Evolutionary conservation across 31 red algal species (phyloP), one percentile per base, ranked within the genome.

Genomic region (Pterothamnion heteromorphum): DNA sequence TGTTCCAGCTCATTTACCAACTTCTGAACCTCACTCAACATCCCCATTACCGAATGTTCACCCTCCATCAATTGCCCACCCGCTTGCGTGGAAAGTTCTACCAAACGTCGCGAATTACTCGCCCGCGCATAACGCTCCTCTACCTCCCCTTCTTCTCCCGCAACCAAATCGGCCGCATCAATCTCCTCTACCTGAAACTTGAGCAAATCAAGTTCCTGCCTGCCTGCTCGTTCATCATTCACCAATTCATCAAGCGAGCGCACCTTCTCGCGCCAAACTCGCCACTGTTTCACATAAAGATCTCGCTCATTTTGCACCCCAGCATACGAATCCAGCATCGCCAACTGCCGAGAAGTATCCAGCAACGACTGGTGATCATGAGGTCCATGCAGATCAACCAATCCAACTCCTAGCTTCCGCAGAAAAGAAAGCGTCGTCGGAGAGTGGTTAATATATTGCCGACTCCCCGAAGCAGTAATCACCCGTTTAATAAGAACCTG

Each of bases 151-250:
- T 89, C 85, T 20, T 89, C 85, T 26, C 20, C 39, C 31, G 31
- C 36, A 5, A 4, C 5, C 18, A 89, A 23, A 5, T 83, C 80
- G 23, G 80, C 80, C 5, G 80, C 80, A 83, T 83, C 89, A 35
- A 91, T 82, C 35, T 91, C 89, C 22, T 91, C 89, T n/a, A 91
- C 74, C 43, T 91, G 89, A 35, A 31, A 91, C 36, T 32, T 91
- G 23, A 91, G 21, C 22, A 91, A 35, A 5, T 91, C 89, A 4
- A 23, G 24, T n/a, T 86, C 76, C 4, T 35, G 89, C 81, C 5
- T 30, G 18, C 89, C 22, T 4, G 14, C 22, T n/a, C 18, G 5
- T 86, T 14, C 4, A 21, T 22, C 74, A 4, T 24, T 9, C 22
- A 34, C 21, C 34, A 85, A 20, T 4, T 20, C 24, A 3, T 64